Evolutionary conservation across 805 yeast genomes (phyloP).

Genomic region (Teunomyces gatunensis): DNA sequence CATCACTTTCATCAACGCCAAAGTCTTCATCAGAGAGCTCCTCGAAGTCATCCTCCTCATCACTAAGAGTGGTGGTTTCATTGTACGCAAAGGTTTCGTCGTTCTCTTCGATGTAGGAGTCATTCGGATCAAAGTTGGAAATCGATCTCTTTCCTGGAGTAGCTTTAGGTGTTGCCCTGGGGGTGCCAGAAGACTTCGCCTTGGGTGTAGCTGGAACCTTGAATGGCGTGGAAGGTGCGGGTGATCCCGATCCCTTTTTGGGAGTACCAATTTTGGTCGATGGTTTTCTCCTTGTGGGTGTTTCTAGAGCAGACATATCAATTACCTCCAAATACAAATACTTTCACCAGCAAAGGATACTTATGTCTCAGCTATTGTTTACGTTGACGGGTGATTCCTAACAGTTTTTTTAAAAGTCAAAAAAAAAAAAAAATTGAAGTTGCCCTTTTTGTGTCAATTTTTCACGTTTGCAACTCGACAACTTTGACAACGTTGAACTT

Average conservation of each 20-base stretch:
- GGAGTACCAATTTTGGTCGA: not conserved
- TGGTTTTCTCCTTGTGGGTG: not conserved
- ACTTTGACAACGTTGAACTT: no score
- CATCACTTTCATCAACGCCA: constrained; percentile 10
- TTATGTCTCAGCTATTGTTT: not conserved
- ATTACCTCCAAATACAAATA: not conserved
- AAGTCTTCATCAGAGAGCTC: constrained; percentile 12
- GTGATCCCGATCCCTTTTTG: not conserved
- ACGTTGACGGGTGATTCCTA: not conserved
- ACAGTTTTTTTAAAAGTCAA: not conserved
- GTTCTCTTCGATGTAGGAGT: constrained; percentile 36
- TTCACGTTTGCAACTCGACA: no score
- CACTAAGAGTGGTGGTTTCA: constrained; percentile 18
- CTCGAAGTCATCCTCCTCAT: constrained; percentile 13
- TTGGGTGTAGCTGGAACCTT: not conserved
- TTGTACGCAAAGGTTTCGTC: constrained; percentile 34
- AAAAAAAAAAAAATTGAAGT: no score
- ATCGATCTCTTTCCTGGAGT: constrained; percentile 15
- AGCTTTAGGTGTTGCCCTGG: constrained; percentile 6
- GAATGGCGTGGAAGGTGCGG: constrained; percentile 2
- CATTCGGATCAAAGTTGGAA: constrained; percentile 21
- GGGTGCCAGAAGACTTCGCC: constrained; percentile 10
- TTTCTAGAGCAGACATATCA: not conserved
- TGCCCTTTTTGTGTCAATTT: no score
- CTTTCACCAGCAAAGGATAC: not conserved